Percentiles rank a stretch among this genome's conserved stretches.
phyloP scores from a whole-genome alignment of 202 grass and related monocot genomes.

The Panicum virgatum region DNA sequence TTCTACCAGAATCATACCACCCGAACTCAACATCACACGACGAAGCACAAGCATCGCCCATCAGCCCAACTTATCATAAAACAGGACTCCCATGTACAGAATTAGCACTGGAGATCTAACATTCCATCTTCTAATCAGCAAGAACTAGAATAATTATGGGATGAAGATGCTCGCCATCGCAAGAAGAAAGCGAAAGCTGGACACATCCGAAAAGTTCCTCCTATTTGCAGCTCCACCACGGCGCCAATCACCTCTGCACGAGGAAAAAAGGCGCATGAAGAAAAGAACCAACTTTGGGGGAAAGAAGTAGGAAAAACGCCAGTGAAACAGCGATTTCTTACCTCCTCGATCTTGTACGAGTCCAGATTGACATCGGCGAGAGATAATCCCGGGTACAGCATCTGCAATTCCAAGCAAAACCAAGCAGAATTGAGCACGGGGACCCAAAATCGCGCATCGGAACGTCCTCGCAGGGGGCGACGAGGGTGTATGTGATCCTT shows the following conservation, averaged over 20 bases:
- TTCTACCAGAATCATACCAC: conserved; percentile 16
- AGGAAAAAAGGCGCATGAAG: conserved; percentile 36
- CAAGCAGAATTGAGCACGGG: neutral
- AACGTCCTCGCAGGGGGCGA: neutral
- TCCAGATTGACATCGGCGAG: conserved; percentile 60
- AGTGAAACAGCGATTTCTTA: neutral
- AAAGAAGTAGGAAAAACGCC: neutral
- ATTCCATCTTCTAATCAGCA: conserved; percentile 8
- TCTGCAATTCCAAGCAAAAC: conserved; percentile 42
- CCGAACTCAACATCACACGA: neutral
- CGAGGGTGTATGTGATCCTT: conserved; percentile 20
- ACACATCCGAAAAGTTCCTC: conserved; percentile 30
- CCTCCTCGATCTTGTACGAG: conserved; percentile 61
- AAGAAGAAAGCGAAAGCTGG: neutral
- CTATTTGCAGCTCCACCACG: conserved; percentile 10
- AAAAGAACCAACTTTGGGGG: conserved; percentile 24
- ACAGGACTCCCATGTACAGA: conserved; percentile 9
- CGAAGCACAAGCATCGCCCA: neutral
- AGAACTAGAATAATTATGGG: conserved; percentile 17
- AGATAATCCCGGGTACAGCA: conserved; percentile 50
- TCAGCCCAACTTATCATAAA: neutral
- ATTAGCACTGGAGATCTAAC: conserved; percentile 13
- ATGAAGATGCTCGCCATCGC: conserved; percentile 22
- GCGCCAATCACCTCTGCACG: conserved; percentile 44
- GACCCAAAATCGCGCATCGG: neutral